These are phyloP conservation scores for Chlorella ohadii DNA, from an alignment of 139 green algal genomes.

Conservation along the genomic window DNA sequence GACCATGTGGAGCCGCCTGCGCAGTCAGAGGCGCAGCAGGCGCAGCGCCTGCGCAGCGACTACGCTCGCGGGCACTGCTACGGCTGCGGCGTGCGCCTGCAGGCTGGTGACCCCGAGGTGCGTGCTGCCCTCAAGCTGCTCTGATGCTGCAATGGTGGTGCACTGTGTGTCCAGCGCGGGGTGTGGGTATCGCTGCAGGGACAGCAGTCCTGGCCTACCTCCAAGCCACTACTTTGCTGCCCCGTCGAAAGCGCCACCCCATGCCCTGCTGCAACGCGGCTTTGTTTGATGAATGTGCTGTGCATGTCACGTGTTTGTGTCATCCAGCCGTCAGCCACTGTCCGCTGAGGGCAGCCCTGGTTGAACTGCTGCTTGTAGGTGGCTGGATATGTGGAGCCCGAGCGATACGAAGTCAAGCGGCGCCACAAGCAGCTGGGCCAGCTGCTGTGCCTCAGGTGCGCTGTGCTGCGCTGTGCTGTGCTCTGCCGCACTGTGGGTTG, in stretches of 20 bases:
- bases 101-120: constrained; percentile 50
- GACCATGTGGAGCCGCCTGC: not conserved
- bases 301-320: no score
- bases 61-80: constrained; percentile 76
- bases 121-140: constrained; percentile 46
- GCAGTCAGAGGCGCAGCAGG: not conserved
- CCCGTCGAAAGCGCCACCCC: no score
- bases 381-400: constrained; percentile 72
- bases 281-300: not conserved
- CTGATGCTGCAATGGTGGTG: not conserved
- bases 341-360: no score
- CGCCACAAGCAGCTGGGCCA: constrained; percentile 74
- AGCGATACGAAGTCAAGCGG: constrained; percentile 63
- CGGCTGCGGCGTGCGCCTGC: constrained; percentile 79
- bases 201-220: no score
- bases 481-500: not conserved
- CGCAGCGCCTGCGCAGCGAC: constrained; percentile 1
- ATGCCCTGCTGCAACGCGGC: no score
- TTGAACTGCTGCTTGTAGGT: not conserved
- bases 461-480: not conserved
- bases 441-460: constrained; percentile 56
- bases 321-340: no score
- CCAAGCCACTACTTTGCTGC: no score
- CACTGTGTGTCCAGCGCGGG: no score
- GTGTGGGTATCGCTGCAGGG: no score